Evolutionary conservation across 495 filamentous ascomycete genomes (phyloP), one percentile per base, ranked within the genome.

Genomic region (Stereocaulon alpinum): DNA sequence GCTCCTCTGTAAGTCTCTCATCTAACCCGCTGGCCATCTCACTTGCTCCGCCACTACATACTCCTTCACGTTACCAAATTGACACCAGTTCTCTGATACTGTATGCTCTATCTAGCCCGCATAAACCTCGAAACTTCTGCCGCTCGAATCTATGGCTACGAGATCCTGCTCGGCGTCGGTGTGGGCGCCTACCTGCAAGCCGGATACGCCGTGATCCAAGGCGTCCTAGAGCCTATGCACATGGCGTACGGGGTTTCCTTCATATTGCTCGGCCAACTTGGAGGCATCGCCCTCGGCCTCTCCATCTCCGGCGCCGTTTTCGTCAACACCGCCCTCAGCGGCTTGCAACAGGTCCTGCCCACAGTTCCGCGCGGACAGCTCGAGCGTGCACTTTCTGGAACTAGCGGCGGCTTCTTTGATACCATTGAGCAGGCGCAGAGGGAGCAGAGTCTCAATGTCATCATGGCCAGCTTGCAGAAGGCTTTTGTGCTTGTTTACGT

Each of bases 141-240:
- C 3, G 24, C 24, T 24, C 24, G 24, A 24, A 74, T 85, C 20
- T 85, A 85, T 67, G 82, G 82, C 40, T 77, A 77, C 56, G 70
- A 65, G 12, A 66, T 81, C 5, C 54, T 86, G 12, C 63, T 81
- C 15, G 81, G 73, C 12, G 53, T 82, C 40, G 84, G 83, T 1
- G 63, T 60, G 15, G 82, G 82, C 11, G 58, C 70, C 4, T 78
- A 71, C 55, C 22, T 45, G 6, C 80, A 84, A 66, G 71, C 76
- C 2, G 71, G 68, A 6, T 82, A 76, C 65, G 70, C 76, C 0
- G 77, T 86, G 24, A 75, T 75, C 4, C 76, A 80, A 60, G 75
- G 76, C 11, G 74, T 73, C 6, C 72, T 76, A 12, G 58, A 32
- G 34, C 45, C 17, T 6, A 1, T 22, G 0, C 45, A 49, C 4